Evolutionary conservation across 208 protist species (phyloP).

Genomic region (Phytomonas sp.): DNA sequence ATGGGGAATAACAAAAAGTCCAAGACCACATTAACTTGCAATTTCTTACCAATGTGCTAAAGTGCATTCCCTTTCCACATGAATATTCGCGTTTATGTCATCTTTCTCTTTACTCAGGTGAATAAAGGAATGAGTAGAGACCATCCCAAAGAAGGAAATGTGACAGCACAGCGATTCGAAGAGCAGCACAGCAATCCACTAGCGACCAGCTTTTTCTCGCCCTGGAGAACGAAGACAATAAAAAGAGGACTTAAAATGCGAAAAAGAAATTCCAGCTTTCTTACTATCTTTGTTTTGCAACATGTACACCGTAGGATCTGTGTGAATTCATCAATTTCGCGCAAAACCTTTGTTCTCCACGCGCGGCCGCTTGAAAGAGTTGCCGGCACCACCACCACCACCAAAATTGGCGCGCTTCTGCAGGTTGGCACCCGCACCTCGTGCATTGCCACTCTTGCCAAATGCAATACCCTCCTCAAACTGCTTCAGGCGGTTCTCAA

Average conservation of each 20-base stretch:
- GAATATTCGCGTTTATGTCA: not conserved
- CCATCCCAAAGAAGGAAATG: not conserved
- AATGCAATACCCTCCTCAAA: conserved; percentile 88
- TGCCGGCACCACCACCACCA: conserved; percentile 14
- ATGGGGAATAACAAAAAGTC: not conserved
- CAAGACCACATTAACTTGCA: not conserved
- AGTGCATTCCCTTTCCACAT: not conserved
- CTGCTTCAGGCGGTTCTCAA: conserved; percentile 80
- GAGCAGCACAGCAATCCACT: not conserved
- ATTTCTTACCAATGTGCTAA: not conserved
- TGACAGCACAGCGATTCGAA: not conserved
- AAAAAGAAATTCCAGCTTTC: conserved; percentile 7
- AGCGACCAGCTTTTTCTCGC: not conserved
- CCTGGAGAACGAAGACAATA: not conserved
- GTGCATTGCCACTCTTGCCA: conserved; percentile 81
- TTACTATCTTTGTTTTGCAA: not conserved
- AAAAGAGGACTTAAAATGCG: conserved; percentile 1
- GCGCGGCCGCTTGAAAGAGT: conserved; percentile 50
- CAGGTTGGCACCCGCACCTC: conserved; percentile 52
- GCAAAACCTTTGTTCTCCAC: conserved; percentile 22
- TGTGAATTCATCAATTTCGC: conserved; percentile 1
- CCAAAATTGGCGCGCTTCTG: conserved; percentile 47
- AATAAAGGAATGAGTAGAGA: not conserved
- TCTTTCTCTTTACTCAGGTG: not conserved
- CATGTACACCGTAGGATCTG: not conserved